A percentile compares a stretch with the other conserved stretches of the same genome.
These are phyloP conservation scores for Macrotyloma uniflorum DNA, from an alignment of 306 rosid species.

Conservation along the genomic window DNA sequence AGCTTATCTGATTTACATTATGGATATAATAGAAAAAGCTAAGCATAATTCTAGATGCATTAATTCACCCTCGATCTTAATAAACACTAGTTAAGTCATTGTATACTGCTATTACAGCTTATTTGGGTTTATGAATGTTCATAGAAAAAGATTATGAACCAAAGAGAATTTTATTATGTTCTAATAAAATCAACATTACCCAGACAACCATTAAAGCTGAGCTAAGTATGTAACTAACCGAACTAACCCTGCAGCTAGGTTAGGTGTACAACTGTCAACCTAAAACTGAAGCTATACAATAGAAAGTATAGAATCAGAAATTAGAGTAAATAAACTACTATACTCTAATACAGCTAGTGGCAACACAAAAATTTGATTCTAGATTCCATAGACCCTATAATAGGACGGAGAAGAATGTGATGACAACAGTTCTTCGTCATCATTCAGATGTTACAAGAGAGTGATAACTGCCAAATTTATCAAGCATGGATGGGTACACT, in stretches of 20 bases:
- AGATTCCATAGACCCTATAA: no score
- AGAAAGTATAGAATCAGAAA: background rate
- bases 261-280: background rate
- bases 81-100: background rate
- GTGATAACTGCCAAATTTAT: no score
- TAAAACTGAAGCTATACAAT: background rate
- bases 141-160: background rate
- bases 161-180: background rate
- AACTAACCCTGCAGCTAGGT: no score
- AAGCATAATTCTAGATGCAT: conserved; percentile 31
- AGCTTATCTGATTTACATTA: background rate
- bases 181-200: background rate
- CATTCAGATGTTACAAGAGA: no score
- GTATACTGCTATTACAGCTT: background rate
- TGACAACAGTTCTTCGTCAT: no score
- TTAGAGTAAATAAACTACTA: background rate
- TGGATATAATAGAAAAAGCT: conserved; percentile 15
- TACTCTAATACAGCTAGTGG: no score
- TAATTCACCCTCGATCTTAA: conserved; percentile 21
- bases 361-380: no score
- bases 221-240: no score
- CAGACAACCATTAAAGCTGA: no score
- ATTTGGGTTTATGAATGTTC: background rate
- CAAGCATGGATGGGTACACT: no score
- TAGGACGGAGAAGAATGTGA: no score